Conservation (phyloP, 116 monocot genomes). For the Dioscorea cayenensis region DNA sequence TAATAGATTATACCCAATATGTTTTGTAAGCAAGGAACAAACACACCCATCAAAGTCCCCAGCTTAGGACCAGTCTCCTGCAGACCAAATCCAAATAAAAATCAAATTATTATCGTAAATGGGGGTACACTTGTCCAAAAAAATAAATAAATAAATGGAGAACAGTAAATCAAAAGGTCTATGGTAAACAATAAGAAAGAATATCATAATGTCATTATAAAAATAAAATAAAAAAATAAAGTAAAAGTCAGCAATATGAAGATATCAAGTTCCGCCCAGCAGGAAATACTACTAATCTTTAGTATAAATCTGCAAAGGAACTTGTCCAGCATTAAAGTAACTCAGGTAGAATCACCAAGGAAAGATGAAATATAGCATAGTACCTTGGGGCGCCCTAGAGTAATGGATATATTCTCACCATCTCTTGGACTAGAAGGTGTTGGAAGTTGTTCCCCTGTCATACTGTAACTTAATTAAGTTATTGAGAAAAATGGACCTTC, state of each 20-base stretch:
- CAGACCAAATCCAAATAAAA: constrained; percentile 15
- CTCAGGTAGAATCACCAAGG: neutral
- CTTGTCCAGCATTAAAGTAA: neutral
- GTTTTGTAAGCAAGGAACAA: constrained; percentile 94
- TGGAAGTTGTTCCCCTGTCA: constrained; percentile 88
- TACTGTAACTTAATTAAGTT: constrained; percentile 51
- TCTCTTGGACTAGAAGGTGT: constrained; percentile 85
- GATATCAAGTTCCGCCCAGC: neutral
- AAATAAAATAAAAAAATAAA: neutral
- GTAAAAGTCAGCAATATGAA: neutral
- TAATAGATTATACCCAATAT: constrained; percentile 97
- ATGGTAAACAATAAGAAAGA: neutral
- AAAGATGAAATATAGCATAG: neutral
- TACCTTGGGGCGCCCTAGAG: constrained; percentile 87
- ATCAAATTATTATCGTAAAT: constrained; percentile 1
- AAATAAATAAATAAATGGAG: neutral
- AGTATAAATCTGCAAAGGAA: neutral
- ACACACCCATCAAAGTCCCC: constrained; percentile 97
- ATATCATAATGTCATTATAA: neutral
- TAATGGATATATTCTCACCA: constrained; percentile 88
- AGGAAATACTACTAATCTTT: neutral
- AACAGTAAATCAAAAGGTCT: neutral
- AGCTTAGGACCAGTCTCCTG: constrained; percentile 64
- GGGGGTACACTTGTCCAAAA: no score
- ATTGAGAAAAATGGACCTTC: neutral